Conservation (phyloP, 805 yeast species). For the Saturnispora hagleri region DNA sequence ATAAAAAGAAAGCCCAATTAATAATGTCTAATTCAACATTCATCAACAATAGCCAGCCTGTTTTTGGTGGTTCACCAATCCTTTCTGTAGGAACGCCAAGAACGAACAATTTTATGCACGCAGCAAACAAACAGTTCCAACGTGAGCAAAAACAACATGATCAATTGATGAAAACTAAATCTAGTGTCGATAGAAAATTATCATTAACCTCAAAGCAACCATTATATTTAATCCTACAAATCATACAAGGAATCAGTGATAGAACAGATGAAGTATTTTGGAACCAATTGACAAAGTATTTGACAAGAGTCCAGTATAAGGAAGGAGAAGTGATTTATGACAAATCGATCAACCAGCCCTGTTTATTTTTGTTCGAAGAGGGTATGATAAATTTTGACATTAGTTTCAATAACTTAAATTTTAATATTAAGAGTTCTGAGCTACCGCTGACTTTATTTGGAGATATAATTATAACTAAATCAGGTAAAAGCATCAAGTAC, state of each 20-base stretch:
- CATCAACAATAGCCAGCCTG: constrained; percentile 6
- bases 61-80: not conserved
- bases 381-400: constrained; percentile 43
- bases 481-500: constrained; percentile 34
- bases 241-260: constrained; percentile 51
- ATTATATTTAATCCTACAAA: constrained; percentile 52
- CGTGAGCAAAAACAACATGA: constrained; percentile 27
- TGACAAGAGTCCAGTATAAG: constrained; percentile 29
- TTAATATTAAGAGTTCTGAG: constrained; percentile 29
- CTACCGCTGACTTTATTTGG: constrained; percentile 74
- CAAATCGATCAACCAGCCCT: constrained; percentile 36
- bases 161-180: constrained; percentile 13
- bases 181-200: constrained; percentile 5
- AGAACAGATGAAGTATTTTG: constrained; percentile 46
- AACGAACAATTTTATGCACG: constrained; percentile 42
- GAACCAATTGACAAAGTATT: constrained; percentile 49
- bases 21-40: constrained; percentile 1
- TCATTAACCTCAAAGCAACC: constrained; percentile 30
- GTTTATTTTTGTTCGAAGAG: constrained; percentile 46
- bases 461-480: constrained; percentile 35
- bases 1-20: constrained; percentile 14
- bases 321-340: constrained; percentile 38
- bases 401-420: constrained; percentile 30
- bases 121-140: constrained; percentile 37
- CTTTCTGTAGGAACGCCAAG: constrained; percentile 41